These are phyloP conservation scores for Pseudogymnoascus sp. DNA, from an alignment of 2,329 filamentous ascomycete genomes.

Conservation along the genomic window DNA sequence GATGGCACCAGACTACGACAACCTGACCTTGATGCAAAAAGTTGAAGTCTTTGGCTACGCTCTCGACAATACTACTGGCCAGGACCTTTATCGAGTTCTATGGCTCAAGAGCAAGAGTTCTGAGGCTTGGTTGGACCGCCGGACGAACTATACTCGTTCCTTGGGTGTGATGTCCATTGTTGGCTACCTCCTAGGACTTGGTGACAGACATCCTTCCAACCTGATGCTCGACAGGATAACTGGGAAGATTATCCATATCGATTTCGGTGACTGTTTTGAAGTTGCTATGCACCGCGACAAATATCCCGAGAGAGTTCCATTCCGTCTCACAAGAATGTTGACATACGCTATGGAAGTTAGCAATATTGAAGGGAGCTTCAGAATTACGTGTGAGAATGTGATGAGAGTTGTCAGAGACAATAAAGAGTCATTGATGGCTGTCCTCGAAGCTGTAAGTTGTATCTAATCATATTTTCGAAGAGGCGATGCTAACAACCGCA, in stretches of 20 bases:
- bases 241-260: conserved; percentile 95
- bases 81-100: conserved; percentile 93
- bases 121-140: conserved; percentile 92
- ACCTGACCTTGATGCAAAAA: conserved; percentile 98
- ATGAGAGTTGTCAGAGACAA: conserved; percentile 96
- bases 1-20: conserved; percentile 98
- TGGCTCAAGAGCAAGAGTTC: conserved; percentile 99
- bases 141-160: conserved; percentile 97
- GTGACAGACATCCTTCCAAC: conserved; percentile 95
- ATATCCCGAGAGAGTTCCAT: conserved; percentile 93
- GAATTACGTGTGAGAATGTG: conserved; percentile 95
- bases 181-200: conserved; percentile 95
- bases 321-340: conserved; percentile 96
- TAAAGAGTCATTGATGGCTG: conserved; percentile 97
- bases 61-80: conserved; percentile 96
- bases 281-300: conserved; percentile 99
- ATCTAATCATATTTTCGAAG: neutral
- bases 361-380: conserved; percentile 98
- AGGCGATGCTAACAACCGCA: conserved; percentile 32
- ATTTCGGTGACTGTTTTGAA: conserved; percentile 99
- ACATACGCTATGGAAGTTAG: conserved; percentile 99
- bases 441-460: conserved; percentile 82
- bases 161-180: conserved; percentile 99
- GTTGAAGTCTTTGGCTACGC: conserved; percentile 99
- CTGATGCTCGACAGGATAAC: conserved; percentile 94